phyloP scores from a whole-genome alignment of 768 basidiomycete species.

The Amylocystis lapponica region DNA sequence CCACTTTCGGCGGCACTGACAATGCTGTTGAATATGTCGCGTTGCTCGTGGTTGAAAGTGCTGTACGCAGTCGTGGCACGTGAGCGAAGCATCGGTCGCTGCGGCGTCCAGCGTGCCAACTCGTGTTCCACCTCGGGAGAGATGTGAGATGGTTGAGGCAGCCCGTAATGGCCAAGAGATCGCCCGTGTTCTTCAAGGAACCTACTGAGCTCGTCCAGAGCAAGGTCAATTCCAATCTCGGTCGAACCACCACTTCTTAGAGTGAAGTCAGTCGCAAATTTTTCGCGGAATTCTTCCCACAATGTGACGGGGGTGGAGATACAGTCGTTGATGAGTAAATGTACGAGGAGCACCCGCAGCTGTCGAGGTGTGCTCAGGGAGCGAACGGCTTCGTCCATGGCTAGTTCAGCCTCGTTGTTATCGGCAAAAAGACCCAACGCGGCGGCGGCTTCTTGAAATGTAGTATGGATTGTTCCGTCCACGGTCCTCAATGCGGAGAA shows the following conservation, averaged over 20 bases:
- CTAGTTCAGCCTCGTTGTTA: conserved; percentile 17
- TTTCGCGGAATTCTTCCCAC: conserved; percentile 14
- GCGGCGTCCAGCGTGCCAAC: no score
- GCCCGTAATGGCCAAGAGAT: neutral
- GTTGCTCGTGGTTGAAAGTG: conserved; percentile 13
- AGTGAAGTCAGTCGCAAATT: neutral
- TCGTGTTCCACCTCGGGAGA: neutral
- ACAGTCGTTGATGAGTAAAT: conserved; percentile 29
- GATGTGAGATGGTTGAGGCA: neutral
- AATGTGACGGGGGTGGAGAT: conserved; percentile 10
- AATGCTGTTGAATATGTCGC: conserved; percentile 3
- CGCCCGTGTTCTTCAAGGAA: neutral
- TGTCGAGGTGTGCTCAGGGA: conserved; percentile 26
- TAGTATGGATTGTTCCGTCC: conserved; percentile 8
- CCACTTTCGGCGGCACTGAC: conserved; percentile 1
- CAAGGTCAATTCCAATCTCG: neutral
- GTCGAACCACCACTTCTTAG: neutral
- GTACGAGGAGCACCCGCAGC: conserved; percentile 29
- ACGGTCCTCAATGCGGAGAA: conserved; percentile 10
- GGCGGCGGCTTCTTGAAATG: conserved; percentile 12
- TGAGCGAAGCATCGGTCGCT: no score
- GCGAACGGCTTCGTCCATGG: conserved; percentile 27
- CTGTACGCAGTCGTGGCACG: no score
- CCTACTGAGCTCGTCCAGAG: neutral
- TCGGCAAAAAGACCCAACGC: conserved; percentile 20